A percentile compares a stretch with the other conserved stretches of the same genome.
These are phyloP conservation scores for Senecio squalidus DNA, from an alignment of 140 eudicot genomes.

Conservation along the genomic window DNA sequence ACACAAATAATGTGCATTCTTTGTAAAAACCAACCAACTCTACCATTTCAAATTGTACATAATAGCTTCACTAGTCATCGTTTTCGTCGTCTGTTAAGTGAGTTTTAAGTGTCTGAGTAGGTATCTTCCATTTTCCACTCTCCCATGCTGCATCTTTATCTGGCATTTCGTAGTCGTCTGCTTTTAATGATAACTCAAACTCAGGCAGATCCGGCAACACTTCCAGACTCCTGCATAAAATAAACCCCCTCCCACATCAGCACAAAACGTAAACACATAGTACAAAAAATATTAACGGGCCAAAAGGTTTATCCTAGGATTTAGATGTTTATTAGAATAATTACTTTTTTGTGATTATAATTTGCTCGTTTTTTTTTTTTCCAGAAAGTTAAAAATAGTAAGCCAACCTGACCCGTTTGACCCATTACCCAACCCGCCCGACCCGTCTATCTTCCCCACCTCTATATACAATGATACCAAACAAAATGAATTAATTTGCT, in stretches of 20 bases:
- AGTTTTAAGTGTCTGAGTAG: constrained; percentile 47
- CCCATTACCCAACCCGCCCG: too few relatives aligned
- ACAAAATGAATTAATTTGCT: constrained; percentile 16
- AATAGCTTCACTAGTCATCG: constrained; percentile 22
- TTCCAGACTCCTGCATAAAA: constrained; percentile 61
- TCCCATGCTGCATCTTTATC: constrained; percentile 55
- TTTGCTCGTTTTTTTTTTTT: too few relatives aligned
- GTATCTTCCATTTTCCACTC: constrained; percentile 46
- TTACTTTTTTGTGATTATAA: too few relatives aligned
- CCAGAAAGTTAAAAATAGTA: too few relatives aligned
- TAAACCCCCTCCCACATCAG: background rate
- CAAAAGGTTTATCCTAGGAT: too few relatives aligned
- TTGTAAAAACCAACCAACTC: constrained; percentile 1
- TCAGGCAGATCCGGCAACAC: constrained; percentile 85
- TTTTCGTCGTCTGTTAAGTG: constrained; percentile 57
- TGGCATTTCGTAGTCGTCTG: constrained; percentile 77
- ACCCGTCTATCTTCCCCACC: background rate
- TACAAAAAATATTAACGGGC: too few relatives aligned
- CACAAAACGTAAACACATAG: too few relatives aligned
- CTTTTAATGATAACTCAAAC: constrained; percentile 70
- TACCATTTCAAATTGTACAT: background rate
- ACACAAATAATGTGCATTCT: constrained; percentile 19
- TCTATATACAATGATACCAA: background rate
- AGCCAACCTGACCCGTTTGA: too few relatives aligned
- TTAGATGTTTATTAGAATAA: too few relatives aligned